Evolutionary conservation across 257 asterid genomes (phyloP), one percentile per base, ranked within the genome.

Genomic region (Solanum chmielewskii): DNA sequence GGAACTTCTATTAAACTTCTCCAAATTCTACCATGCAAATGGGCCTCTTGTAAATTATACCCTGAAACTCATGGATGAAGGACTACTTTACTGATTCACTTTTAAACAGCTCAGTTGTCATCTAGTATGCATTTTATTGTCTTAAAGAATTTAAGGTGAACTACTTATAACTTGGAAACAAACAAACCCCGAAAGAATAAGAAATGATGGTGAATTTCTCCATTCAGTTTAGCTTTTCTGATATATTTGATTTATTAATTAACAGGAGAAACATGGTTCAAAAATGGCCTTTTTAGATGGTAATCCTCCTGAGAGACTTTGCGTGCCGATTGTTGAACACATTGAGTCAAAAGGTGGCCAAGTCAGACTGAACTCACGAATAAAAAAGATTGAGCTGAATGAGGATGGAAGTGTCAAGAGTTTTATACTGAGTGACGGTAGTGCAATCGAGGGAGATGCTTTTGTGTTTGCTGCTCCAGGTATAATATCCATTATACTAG

Each of bases 221-320:
- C 44, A 80, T 44, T 29, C 85, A 29, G 69, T 47, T 80, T 80
- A 68, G 45, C 85, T 84, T 45, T 31, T 83, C 86, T 75, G 52
- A 86, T 25, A 60, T 60, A 39, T 52, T 45, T 83, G 23, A 37
- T 71, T 70, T 71, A 33, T 87, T 37, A 25, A 87, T 89, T 73
- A 71, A 88, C 95, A 97, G 99, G 99, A 97, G 93, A 97, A 96
- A 90, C 92, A 97, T 82, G 99, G 99, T 31, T 97, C 99, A 18
- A 97, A 97, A 91, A 97, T 97, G 99, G 99, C 99, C 4, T 97
- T 97, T 90, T 92, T 97, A 93, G 99, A 97, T 88, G 99, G 99
- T 20, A 97, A 91, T 88, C 99, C 99, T 39, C 99, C 99, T 1
- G 99, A 97, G 87, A 94, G 99, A 91, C 99, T 97, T 82, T 97